Evolutionary conservation across 768 basidiomycete genomes (phyloP).

Genomic region (Termitomyces sp.): DNA sequence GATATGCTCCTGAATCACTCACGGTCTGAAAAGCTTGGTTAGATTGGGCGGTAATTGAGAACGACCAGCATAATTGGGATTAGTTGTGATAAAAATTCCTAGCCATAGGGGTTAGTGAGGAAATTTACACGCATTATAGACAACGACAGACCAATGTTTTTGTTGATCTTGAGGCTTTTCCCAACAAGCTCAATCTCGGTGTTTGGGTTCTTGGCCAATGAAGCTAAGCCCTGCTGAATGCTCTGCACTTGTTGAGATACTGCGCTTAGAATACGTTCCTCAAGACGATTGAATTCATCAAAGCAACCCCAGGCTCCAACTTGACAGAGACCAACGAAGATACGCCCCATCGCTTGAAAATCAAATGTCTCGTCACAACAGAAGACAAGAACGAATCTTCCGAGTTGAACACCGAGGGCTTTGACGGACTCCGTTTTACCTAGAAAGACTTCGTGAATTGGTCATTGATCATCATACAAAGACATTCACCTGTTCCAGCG

Average conservation of each 20-base stretch:
- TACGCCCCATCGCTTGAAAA: constrained; percentile 99
- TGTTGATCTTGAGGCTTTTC: constrained; percentile 87
- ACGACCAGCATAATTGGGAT: constrained; percentile 97
- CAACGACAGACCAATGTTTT: constrained; percentile 69
- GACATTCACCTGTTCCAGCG: constrained; percentile 77
- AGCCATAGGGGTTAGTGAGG: constrained; percentile 1
- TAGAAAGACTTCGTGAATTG: constrained; percentile 20
- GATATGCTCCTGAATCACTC: constrained; percentile 22
- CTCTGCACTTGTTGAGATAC: constrained; percentile 99
- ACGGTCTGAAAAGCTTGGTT: constrained; percentile 93
- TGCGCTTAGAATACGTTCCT: constrained; percentile 95
- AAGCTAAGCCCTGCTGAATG: constrained; percentile 92
- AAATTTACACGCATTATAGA: neutral
- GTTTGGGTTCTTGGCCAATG: constrained; percentile 75
- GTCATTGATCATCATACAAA: neutral
- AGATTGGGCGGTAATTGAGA: constrained; percentile 84
- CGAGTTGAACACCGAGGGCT: constrained; percentile 94
- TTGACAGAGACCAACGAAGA: constrained; percentile 97
- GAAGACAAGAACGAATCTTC: constrained; percentile 99
- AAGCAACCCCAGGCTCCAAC: constrained; percentile 99
- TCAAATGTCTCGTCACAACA: constrained; percentile 99
- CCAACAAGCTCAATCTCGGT: constrained; percentile 94
- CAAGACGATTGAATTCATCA: constrained; percentile 96
- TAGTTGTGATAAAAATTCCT: constrained; percentile 99
- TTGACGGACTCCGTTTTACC: constrained; percentile 99